Percentiles rank a stretch among this genome's conserved stretches.
Conservation (phyloP, 2,329 filamentous ascomycete genomes). For the Colletotrichum kahawae region DNA sequence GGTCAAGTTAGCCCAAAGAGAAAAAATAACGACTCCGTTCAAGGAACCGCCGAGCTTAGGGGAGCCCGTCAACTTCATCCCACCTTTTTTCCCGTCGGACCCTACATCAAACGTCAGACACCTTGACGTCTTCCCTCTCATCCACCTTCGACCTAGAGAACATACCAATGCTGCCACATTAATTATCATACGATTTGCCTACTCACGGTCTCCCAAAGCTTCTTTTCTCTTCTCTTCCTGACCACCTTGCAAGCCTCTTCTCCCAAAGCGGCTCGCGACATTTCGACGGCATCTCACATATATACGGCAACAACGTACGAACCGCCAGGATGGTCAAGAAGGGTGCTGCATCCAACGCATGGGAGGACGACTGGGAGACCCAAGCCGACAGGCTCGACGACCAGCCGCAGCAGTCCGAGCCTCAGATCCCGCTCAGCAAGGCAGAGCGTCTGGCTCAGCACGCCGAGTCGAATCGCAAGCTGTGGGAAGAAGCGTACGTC, state of each 20-base stretch:
- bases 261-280: background rate
- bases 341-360: constrained; percentile 72
- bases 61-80: constrained; percentile 2
- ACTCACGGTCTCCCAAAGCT: background rate
- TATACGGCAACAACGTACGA: background rate
- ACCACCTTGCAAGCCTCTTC: background rate
- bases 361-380: constrained; percentile 90
- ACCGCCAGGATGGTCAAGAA: constrained; percentile 49
- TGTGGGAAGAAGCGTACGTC: constrained; percentile 88
- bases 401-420: constrained; percentile 37
- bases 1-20: background rate
- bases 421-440: constrained; percentile 62
- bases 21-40: background rate
- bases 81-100: background rate
- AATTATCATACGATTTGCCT: background rate
- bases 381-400: constrained; percentile 67
- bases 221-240: background rate
- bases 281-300: background rate
- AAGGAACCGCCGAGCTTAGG: background rate
- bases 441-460: constrained; percentile 82
- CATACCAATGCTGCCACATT: constrained; percentile 5
- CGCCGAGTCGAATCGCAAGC: constrained; percentile 79
- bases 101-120: background rate
- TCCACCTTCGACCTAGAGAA: background rate
- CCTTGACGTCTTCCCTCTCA: background rate